phyloP scores from a whole-genome alignment of 768 basidiomycete species.

The Butyriboletus loyo region DNA sequence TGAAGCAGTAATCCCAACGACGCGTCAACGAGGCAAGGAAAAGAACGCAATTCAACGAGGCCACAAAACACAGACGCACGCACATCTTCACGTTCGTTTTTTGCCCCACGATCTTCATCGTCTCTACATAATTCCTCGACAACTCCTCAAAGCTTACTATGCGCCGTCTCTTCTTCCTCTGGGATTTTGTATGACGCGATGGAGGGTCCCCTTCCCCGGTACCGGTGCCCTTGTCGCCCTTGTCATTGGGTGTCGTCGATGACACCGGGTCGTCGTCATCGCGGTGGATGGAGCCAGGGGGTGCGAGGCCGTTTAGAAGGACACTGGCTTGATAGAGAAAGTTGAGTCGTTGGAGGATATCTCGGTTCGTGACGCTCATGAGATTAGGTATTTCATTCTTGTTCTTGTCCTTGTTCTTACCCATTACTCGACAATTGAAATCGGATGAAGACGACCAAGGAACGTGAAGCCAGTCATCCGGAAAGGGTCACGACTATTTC shows the following conservation, averaged over 20 bases:
- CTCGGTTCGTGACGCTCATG: constrained; percentile 59
- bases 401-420: constrained; percentile 56
- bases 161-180: constrained; percentile 24
- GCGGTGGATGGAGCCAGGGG: not conserved
- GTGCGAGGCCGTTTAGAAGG: constrained; percentile 46
- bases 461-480: too few species aligned
- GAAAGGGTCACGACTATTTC: too few species aligned
- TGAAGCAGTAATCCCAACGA: not conserved
- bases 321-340: constrained; percentile 82
- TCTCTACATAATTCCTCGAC: constrained; percentile 58
- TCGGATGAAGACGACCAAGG: too few species aligned
- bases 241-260: not conserved
- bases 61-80: constrained; percentile 15
- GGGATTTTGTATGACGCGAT: not conserved
- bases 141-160: constrained; percentile 45
- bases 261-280: not conserved
- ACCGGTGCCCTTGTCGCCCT: not conserved
- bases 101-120: constrained; percentile 69
- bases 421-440: constrained; percentile 46
- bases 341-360: constrained; percentile 79
- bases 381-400: constrained; percentile 58
- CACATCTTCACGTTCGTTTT: constrained; percentile 80
- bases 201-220: not conserved
- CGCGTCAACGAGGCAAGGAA: not conserved
- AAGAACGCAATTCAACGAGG: not conserved